Evolutionary conservation across 257 asterid species (phyloP).

Genomic region (Solanum sitiens): DNA sequence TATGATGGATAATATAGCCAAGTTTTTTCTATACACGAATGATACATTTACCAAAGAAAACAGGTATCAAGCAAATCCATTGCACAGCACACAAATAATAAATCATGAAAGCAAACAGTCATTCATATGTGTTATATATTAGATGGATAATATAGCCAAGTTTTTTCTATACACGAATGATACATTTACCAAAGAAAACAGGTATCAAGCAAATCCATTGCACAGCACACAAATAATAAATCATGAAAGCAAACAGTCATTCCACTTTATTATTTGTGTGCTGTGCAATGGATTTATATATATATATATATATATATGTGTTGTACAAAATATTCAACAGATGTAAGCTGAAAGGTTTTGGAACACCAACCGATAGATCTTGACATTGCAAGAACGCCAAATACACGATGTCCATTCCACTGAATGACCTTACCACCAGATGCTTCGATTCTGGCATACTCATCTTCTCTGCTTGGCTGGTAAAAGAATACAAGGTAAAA

Average conservation of each 20-base stretch:
- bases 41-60: neutral
- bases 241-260: neutral
- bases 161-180: neutral
- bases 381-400: constrained; percentile 94
- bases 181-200: neutral
- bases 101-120: neutral
- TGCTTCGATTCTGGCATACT: constrained; percentile 80
- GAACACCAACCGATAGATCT: constrained; percentile 69
- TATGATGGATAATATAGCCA: neutral
- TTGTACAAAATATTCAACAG: neutral
- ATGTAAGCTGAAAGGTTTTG: neutral
- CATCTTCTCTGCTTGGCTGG: constrained; percentile 80
- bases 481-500: neutral
- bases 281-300: too few relatives aligned
- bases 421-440: constrained; percentile 84
- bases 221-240: neutral
- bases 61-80: neutral
- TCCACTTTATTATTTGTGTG: too few relatives aligned
- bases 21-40: neutral
- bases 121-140: too few relatives aligned
- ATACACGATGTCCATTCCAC: constrained; percentile 88
- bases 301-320: too few relatives aligned
- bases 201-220: neutral
- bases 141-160: neutral
- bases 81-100: neutral